These are phyloP conservation scores for Thelonectria olida DNA, from an alignment of 2,329 filamentous ascomycete species.

Conservation along the genomic window DNA sequence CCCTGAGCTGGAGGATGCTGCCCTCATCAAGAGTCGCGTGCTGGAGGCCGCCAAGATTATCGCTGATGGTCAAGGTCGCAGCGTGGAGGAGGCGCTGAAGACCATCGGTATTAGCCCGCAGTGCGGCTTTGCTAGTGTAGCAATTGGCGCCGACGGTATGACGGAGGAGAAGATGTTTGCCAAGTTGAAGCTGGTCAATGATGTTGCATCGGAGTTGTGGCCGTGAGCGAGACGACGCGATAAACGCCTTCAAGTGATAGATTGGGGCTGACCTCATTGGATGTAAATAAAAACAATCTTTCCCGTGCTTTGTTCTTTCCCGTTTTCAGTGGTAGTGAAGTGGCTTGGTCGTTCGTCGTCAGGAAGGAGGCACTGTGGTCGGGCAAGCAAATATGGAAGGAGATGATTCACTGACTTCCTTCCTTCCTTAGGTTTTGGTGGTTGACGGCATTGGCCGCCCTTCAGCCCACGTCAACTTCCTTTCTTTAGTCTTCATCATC, in stretches of 20 bases:
- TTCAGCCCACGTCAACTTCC: no score
- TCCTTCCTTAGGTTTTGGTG: no score
- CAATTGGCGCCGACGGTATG: constrained; percentile 70
- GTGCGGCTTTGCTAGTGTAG: constrained; percentile 76
- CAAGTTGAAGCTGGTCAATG: constrained; percentile 74
- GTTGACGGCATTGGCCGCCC: no score
- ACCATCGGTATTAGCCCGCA: constrained; percentile 75
- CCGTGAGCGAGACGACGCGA: constrained; percentile 29
- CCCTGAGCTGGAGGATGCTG: constrained; percentile 63
- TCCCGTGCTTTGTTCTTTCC: no score
- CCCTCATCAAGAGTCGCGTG: constrained; percentile 63
- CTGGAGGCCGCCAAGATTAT: constrained; percentile 71
- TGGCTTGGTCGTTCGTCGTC: no score
- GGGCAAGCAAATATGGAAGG: no score
- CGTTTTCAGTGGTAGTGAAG: no score
- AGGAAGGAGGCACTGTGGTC: no score
- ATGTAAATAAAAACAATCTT: not conserved
- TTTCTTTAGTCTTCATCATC: no score
- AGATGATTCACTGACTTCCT: no score
- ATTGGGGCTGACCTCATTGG: not conserved
- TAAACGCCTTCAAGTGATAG: not conserved
- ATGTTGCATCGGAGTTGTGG: constrained; percentile 75
- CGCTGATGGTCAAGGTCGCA: constrained; percentile 69
- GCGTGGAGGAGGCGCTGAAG: constrained; percentile 69
- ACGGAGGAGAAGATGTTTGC: constrained; percentile 74